Base-by-base conservation (phyloP, 73 alveolate species). In the Paramecium tetraurelia region DNA sequence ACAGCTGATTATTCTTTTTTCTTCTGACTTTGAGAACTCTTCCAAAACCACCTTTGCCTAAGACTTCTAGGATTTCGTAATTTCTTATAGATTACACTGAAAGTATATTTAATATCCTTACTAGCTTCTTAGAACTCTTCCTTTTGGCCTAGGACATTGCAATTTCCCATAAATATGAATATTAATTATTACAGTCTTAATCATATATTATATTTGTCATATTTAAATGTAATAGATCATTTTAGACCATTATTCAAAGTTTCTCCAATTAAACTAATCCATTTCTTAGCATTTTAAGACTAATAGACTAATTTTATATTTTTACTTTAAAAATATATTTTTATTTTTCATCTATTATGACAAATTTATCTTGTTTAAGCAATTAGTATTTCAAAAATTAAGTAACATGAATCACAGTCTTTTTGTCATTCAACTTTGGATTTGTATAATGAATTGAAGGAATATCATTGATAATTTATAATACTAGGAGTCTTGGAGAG, bases 1-100 rank as follows among this genome's bases (percentile, higher is more conserved):
- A 95, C 0, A 94, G 33, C 53, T 90, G 18, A 21, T 95, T 96
- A 16, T 92, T 92, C 57, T 94, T 95, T 92, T 93, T 95, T 41
- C 92, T 89, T 68, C 93, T 97, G 12, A 95, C 99, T 80, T 94
- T 96, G 96, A 97, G 96, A n/a, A 96, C 98, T 50, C 72, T 89
- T 3, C 94, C 94, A 46, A 72, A 89, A 1, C 94, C 94, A 16
- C 94, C 94, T 36, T 71, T 70, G 7, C 94, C 94, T 20, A 95
- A 46, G 86, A 92, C 70, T 21, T 72, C 86, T 3, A 72, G 31
- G 38, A 72, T 29, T 43, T 72, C 59, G 5, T 36, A 72, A 35
- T 72, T 72, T 36, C 59, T 11, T 14, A 72, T 43, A 7, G 86
- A 72, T 38, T 36, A 33, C 59, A 36, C 86, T 72, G 9, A 36